Evolutionary conservation across 1,284 basidiomycete genomes (phyloP), one percentile per base, ranked within the genome.

Genomic region (Ustilago xerochloae): DNA sequence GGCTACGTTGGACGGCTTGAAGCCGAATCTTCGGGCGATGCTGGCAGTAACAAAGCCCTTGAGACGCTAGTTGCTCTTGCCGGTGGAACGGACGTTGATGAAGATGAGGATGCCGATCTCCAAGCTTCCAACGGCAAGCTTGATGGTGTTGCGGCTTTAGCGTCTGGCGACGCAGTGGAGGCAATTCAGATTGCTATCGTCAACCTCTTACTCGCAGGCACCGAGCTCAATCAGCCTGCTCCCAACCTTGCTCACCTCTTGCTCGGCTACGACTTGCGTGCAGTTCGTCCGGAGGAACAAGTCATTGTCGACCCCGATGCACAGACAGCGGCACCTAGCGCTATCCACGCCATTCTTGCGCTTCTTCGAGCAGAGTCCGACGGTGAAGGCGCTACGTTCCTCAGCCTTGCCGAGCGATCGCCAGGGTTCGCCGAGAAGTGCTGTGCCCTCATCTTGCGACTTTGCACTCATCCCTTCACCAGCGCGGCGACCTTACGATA

Each of bases 201-300:
- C 48, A 91, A 96, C 72, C 87, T 99, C 10, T 87, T 99, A 62
- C 89, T 94, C 41, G 89, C 89, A 56, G 92, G 92, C 68, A 95
- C 94, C 0, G 86, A 88, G n/a, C 83, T 85, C 0, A 87, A 87
- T 45, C 85, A 88, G 10, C 85, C 90, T 0, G 92, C 90, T 62
- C 93, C 95, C 15, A 97, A 96, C 78, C 83, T 97, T 33, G 92
- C 92, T 0, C 94, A 98, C 86, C 92, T 94, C 84, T 86, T 99
- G 9, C 88, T 99, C 32, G 89, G 89, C 6, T 93, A 95, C 81
- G 92, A 88, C 69, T 81, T 87, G 68, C 81, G 85, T 9, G 81
- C 91, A 1, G 85, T 87, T 79, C 51, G 84, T 83, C 67, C 83
- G 84, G 72, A 83, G 78, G 64, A 84, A 86, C 50, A 85, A 84